A percentile compares a stretch with the other conserved stretches of the same genome.
phyloP scores from a whole-genome alignment of 768 basidiomycete species.

The Artomyces pyxidatus region DNA sequence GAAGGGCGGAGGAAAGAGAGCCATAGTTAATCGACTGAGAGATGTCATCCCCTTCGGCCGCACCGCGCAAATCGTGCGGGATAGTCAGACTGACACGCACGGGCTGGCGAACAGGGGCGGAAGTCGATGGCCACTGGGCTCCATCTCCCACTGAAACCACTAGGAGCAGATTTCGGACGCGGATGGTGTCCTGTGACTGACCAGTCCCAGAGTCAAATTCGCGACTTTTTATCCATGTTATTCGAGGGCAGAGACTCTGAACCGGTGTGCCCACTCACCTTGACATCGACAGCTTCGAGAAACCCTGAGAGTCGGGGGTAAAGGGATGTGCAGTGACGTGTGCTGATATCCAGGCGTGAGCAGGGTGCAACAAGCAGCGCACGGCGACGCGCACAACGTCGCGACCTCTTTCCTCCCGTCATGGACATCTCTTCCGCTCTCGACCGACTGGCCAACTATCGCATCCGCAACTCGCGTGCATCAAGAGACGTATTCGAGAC shows the following conservation, averaged over 20 bases:
- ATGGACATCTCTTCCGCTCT: constrained; percentile 28
- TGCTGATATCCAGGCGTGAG: no score
- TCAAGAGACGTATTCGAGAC: constrained; percentile 29
- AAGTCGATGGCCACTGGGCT: constrained; percentile 37
- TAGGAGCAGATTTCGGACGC: constrained; percentile 41
- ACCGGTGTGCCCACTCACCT: no score
- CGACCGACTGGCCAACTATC: constrained; percentile 27
- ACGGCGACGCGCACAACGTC: not conserved
- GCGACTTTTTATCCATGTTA: no score
- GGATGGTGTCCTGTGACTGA: constrained; percentile 28
- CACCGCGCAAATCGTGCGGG: constrained; percentile 37
- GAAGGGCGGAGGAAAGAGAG: constrained; percentile 29
- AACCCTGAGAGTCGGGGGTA: no score
- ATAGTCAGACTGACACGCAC: constrained; percentile 46
- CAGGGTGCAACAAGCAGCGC: no score
- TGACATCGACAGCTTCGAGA: no score
- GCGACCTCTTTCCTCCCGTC: not conserved
- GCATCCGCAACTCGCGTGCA: constrained; percentile 21
- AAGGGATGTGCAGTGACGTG: no score
- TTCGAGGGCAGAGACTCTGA: no score
- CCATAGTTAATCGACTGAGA: constrained; percentile 60
- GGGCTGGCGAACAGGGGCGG: constrained; percentile 36
- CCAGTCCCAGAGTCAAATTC: not conserved
- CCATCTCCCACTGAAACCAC: constrained; percentile 33
- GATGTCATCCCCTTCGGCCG: constrained; percentile 48